Evolutionary conservation across 352 stramenopile genomes (phyloP), one percentile per base, ranked within the genome.

Genomic region (Globisporangium iwayamae): DNA sequence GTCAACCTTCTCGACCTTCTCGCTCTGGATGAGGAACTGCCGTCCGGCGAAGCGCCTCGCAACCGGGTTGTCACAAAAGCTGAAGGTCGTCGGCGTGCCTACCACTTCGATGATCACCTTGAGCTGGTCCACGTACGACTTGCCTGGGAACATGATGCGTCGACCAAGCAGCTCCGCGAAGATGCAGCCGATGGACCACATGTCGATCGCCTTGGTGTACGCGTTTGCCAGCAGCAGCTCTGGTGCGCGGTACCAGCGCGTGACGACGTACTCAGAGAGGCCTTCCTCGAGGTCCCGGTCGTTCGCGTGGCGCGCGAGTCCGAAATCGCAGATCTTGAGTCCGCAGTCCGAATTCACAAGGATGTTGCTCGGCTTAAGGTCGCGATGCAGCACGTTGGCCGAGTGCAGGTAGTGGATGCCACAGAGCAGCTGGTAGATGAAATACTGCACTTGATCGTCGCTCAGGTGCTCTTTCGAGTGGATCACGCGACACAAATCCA

Each of bases 181-280:
- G 63, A 99, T 99, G 73, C 98, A 99, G 13, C 98, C 98, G 39
- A 99, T 97, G 60, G 87, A 95, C 96, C 96, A 99, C 68, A 99
- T 91, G 71, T 99, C 96, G 63, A 96, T 84, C 20, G 85, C 85
- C 60, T 90, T 93, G 22, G 79, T 89, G 71, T 96, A 96, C 52
- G 79, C 64, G 48, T 94, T 94, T 0, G 87, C 87, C 14, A 96
- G 71, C 41, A 96, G 63, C 30, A 96, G 70, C 71, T 96, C 87
- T 0, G 87, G 87, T 2, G 87, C 85, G n/a, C 87, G 84, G 56
- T 96, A 98, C 93, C 94, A 98, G 1, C 94, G 76, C 34, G 94
- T 98, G 18, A 98, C 93, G 18, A 98, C 93, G 63, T 98, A 98
- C 67, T 98, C 94, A 1, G 91, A 97, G 2, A 96, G 65, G 25